Evolutionary conservation across 1,139 yeast genomes (phyloP).

Genomic region (Dujonia santamariae): DNA sequence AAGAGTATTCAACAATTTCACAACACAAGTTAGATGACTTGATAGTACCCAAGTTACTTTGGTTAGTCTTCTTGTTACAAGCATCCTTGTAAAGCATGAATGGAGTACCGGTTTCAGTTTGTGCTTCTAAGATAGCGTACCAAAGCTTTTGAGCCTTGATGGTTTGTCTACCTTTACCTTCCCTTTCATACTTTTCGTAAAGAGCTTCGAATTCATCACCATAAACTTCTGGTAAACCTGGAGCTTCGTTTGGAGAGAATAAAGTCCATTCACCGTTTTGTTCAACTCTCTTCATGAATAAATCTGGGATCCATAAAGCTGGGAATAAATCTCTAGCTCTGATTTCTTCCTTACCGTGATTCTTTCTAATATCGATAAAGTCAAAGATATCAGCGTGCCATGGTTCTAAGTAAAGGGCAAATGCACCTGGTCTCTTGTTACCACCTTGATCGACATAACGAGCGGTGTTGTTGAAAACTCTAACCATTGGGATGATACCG

Average conservation of each 20-base stretch:
- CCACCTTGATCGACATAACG: slow-evolving; percentile 95
- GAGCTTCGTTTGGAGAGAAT: slow-evolving; percentile 86
- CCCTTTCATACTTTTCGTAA: slow-evolving; percentile 68
- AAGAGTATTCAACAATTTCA: slow-evolving; percentile 84
- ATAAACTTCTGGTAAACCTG: slow-evolving; percentile 74
- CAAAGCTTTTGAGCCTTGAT: slow-evolving; percentile 85
- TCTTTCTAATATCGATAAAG: slow-evolving; percentile 78
- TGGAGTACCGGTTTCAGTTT: slow-evolving; percentile 91
- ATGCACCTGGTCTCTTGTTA: slow-evolving; percentile 91
- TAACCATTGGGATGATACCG: slow-evolving; percentile 85
- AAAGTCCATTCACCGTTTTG: slow-evolving; percentile 77
- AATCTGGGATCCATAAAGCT: slow-evolving; percentile 90
- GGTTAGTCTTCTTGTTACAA: slow-evolving; percentile 79
- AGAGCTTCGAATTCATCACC: slow-evolving; percentile 78
- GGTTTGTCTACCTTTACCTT: slow-evolving; percentile 67
- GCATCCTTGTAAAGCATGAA: slow-evolving; percentile 90
- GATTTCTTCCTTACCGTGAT: slow-evolving; percentile 88
- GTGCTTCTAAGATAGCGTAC: slow-evolving; percentile 84
- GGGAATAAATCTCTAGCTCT: slow-evolving; percentile 88
- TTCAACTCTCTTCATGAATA: slow-evolving; percentile 87
- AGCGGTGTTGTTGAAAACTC: slow-evolving; percentile 89
- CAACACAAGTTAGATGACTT: slow-evolving; percentile 88
- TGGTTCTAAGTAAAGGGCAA: slow-evolving; percentile 85
- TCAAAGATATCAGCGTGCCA: slow-evolving; percentile 91
- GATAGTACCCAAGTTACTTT: slow-evolving; percentile 82